Percentiles rank a stretch among this genome's conserved stretches.
Conservation (phyloP, 148 eudicot species). For the Dianthus caryophyllus region DNA sequence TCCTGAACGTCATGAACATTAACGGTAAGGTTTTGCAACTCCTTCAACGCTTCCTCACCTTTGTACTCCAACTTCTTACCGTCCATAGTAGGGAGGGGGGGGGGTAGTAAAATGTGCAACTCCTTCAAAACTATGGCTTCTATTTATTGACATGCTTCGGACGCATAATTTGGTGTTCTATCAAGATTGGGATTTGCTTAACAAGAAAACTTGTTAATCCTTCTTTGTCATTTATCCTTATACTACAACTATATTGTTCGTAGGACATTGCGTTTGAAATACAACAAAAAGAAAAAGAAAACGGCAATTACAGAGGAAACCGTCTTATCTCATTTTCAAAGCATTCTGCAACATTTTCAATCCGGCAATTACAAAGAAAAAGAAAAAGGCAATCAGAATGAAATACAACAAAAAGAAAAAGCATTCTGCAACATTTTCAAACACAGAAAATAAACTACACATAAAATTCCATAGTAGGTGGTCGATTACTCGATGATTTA, state of each 20-base stretch:
- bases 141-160: slow-evolving; percentile 17
- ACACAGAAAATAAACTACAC: too few species aligned
- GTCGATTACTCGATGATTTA: too few species aligned
- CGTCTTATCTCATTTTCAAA: too few species aligned
- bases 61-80: slow-evolving; percentile 72
- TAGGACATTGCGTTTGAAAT: not conserved
- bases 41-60: slow-evolving; percentile 57
- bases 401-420: too few species aligned
- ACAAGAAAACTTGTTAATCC: slow-evolving; percentile 18
- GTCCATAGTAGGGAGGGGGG: slow-evolving; percentile 30
- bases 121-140: slow-evolving; percentile 22
- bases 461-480: too few species aligned
- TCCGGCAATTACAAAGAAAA: too few species aligned
- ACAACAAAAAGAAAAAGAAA: too few species aligned
- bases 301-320: too few species aligned
- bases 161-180: slow-evolving; percentile 1
- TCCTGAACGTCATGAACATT: slow-evolving; percentile 61
- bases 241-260: slow-evolving; percentile 3
- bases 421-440: too few species aligned
- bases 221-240: slow-evolving; percentile 7
- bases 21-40: slow-evolving; percentile 50
- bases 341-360: too few species aligned
- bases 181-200: slow-evolving; percentile 14
- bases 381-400: too few species aligned
- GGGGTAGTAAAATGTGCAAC: slow-evolving; percentile 11